Conservation (phyloP, 441 rosid genomes). For the Metrosideros polymorpha region DNA sequence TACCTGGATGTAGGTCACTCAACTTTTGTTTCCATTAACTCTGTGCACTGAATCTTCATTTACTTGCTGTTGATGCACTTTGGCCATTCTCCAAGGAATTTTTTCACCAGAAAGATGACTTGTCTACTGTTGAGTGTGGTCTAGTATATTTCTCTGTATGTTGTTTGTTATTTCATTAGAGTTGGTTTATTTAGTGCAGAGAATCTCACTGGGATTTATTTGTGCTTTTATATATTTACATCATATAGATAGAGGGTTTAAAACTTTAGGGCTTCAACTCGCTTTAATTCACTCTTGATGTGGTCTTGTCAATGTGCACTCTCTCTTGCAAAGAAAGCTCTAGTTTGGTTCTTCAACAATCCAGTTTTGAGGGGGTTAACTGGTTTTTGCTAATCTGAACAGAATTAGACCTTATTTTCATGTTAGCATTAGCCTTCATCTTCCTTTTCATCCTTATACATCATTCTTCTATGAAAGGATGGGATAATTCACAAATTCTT, state of each 20-base stretch:
- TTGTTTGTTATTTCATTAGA: not conserved
- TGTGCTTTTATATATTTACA: not conserved
- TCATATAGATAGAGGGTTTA: not conserved
- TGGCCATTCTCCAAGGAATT: not conserved
- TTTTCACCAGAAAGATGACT: not conserved
- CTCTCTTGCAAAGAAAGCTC: not conserved
- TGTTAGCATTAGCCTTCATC: not conserved
- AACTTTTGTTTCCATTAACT: not conserved
- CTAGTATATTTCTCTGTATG: not conserved
- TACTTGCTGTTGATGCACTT: not conserved
- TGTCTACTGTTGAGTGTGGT: not conserved
- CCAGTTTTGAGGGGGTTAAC: not conserved
- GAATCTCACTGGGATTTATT: not conserved
- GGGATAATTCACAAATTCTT: not conserved
- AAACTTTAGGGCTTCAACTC: not conserved
- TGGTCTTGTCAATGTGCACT: not conserved
- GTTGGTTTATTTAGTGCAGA: not conserved
- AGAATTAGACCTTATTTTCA: not conserved
- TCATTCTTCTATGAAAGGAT: not conserved
- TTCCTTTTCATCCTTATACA: not conserved
- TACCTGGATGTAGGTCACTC: not conserved
- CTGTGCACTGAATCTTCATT: not conserved
- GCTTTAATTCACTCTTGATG: not conserved
- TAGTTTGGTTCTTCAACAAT: not conserved
- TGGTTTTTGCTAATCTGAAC: not conserved